Evolutionary conservation across 2,329 filamentous ascomycete species (phyloP).

Genomic region (Pseudogymnoascus sp.): DNA sequence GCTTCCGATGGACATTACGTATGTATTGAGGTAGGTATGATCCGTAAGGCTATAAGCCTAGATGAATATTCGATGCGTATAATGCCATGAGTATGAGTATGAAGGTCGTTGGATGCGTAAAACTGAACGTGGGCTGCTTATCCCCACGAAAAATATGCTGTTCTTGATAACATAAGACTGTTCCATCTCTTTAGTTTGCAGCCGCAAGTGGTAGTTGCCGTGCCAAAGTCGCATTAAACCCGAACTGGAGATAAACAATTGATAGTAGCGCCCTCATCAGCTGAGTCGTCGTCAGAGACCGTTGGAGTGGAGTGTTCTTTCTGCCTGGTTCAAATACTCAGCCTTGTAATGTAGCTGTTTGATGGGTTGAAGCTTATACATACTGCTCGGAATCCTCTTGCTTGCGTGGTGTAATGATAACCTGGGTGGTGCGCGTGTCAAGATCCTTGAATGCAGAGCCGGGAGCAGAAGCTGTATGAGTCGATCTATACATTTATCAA

Average conservation of each 20-base stretch:
- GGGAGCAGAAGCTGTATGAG: constrained; percentile 18
- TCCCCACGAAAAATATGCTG: constrained; percentile 3
- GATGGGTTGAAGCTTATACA: not conserved
- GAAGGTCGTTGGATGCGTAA: constrained; percentile 8
- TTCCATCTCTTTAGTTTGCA: not conserved
- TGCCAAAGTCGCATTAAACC: constrained; percentile 2
- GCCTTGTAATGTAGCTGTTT: not conserved
- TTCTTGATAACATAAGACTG: not conserved
- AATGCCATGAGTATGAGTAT: constrained; percentile 9
- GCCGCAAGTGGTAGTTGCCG: not conserved
- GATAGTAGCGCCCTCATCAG: constrained; percentile 26
- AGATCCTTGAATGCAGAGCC: constrained; percentile 27
- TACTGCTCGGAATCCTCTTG: not conserved
- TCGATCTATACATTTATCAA: not conserved
- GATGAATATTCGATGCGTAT: constrained; percentile 6
- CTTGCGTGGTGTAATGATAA: not conserved
- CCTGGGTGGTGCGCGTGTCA: constrained; percentile 15
- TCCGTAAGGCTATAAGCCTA: constrained; percentile 3
- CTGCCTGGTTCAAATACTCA: not conserved
- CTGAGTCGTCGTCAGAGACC: constrained; percentile 28
- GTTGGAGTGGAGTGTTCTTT: constrained; percentile 18
- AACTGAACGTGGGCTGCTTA: not conserved
- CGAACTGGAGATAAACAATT: constrained; percentile 27
- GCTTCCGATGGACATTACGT: constrained; percentile 6
- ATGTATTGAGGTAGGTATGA: constrained; percentile 10